Base-by-base conservation (phyloP, 169 alveolate species). In the Eimeria sp. region DNA sequence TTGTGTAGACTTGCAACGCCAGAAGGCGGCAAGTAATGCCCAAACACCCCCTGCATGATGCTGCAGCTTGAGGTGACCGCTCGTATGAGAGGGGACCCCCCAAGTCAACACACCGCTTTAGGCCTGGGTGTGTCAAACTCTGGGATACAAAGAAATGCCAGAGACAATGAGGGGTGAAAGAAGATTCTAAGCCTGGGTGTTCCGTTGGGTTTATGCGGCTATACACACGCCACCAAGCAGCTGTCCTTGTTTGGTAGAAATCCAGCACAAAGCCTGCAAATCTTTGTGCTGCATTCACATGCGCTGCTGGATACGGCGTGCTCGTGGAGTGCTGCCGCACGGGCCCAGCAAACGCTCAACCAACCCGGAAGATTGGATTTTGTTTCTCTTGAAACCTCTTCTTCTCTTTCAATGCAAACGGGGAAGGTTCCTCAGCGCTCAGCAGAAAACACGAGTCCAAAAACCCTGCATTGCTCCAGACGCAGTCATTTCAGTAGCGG, bases 11-110 rank as follows among this genome's bases (percentile, higher is more conserved):
- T 93, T 62, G 60, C 82, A 18, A 93, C 52, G 85, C 96, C 96
- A 54, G 77, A 43, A 4, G 96, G 89, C 40, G 94, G 88, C 52
- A 93, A 60, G 80, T 93, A 93, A 56, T 93, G 96, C 33, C 96
- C 96, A 60, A 90, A 90, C 30, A 60, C 66, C 46, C 93, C 93
- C 64, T 74, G 43, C 93, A 85, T 85, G 37, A 20, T 85, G 77
- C 64, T 60, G 66, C 60, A 49, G 87, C 62, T 25, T n/a, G 13
- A 30, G 56, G 76, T 30, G 30, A 16, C 54, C 52, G n/a, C 80
- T 0, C 49, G 49, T 71, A 30, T 37, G 49, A 71, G 49, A 37
- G 80, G 80, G 80, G 80, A 25, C 49, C 54, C 11, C 54, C 80
- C 25, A n/a, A 23, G 30, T 33, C 54, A 13, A 9, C 10, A 71